Evolutionary conservation across 495 filamentous ascomycete species (phyloP), one percentile per base, ranked within the genome.

Genomic region (Aspergillus carlsbadensis): DNA sequence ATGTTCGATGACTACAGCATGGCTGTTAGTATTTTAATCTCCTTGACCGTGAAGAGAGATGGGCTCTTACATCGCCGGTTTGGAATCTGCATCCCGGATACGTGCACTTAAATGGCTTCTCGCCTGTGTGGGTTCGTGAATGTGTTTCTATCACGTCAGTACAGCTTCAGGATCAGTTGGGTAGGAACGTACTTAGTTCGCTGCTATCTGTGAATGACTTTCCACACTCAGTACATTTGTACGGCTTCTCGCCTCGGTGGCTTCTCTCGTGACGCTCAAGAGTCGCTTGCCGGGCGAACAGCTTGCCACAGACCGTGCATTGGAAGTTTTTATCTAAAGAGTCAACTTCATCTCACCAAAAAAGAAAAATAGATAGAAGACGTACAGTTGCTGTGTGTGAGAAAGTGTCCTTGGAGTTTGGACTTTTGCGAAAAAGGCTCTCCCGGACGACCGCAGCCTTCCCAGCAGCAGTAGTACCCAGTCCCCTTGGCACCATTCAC

Each of bases 241-340:
- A 80, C 0, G 77, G 78, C 57, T 80, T 81, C 55, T 81, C 78
- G 17, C 76, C 75, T 0, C 77, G 78, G 51, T 81, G 78, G n/a
- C 75, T 80, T n/a, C 78, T 77, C 61, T 77, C 74, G 41, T 81
- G 78, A 26, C 77, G 70, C 37, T 77, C 76, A 45, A 81, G 56
- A 21, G 76, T 78, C 10, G 75, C 75, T 54, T 74, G 72, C 18
- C 78, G 69, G 18, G 76, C 75, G 46, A 79, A 81, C 1, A 66
- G 45, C 54, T 81, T 79, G 2, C 73, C 73, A 53, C 78, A 81
- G 8, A 77, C 74, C 21, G 67, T 67, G 62, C 76, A 78, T 41
- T 60, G 63, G 56, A 77, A 78, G 39, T 71, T 77, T 56, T 78
- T 78, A 37, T 77, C 75, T 78, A 33, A 1, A n/a, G 29, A 36